Evolutionary conservation across 1,139 yeast genomes (phyloP).

Genomic region (Blastobotrys aristatus): DNA sequence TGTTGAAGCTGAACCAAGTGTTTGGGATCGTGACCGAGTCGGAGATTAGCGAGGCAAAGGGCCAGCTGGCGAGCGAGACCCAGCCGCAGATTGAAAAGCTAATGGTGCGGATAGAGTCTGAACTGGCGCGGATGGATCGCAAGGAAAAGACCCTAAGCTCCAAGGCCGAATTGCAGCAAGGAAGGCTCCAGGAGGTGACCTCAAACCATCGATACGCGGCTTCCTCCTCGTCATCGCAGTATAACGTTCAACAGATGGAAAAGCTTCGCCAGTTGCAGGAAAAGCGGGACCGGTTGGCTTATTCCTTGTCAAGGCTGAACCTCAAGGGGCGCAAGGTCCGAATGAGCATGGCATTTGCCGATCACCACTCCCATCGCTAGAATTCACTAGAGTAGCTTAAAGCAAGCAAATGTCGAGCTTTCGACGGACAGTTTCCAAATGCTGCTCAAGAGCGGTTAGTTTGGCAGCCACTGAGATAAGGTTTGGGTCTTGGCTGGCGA

Average conservation of each 20-base stretch:
- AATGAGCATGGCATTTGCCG: conserved; percentile 21
- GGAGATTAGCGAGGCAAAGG: conserved; percentile 26
- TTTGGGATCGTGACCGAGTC: conserved; percentile 32
- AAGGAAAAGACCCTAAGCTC: conserved; percentile 24
- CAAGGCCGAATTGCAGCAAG: conserved; percentile 28
- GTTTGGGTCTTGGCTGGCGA: conserved; percentile 44
- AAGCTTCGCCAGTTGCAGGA: conserved; percentile 35
- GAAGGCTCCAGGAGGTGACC: conserved; percentile 21
- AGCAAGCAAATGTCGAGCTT: conserved; percentile 20
- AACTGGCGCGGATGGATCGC: conserved; percentile 26
- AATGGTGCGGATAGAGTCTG: conserved; percentile 25
- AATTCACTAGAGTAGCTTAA: neutral
- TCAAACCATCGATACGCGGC: conserved; percentile 19
- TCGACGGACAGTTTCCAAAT: conserved; percentile 24
- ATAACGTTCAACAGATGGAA: conserved; percentile 33
- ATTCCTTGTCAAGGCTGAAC: conserved; percentile 32
- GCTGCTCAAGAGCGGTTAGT: conserved; percentile 29
- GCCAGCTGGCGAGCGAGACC: conserved; percentile 26
- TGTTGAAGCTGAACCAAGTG: conserved; percentile 26
- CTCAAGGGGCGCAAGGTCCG: conserved; percentile 29
- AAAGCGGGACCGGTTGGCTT: conserved; percentile 37
- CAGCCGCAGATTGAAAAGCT: conserved; percentile 29
- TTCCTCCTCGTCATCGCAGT: neutral
- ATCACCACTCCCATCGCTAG: too few relatives aligned
- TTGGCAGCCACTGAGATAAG: conserved; percentile 42